A percentile compares a stretch with the other conserved stretches of the same genome.
These are phyloP conservation scores for Purpureocillium lavendulum DNA, from an alignment of 2,329 filamentous ascomycete genomes.

Conservation along the genomic window DNA sequence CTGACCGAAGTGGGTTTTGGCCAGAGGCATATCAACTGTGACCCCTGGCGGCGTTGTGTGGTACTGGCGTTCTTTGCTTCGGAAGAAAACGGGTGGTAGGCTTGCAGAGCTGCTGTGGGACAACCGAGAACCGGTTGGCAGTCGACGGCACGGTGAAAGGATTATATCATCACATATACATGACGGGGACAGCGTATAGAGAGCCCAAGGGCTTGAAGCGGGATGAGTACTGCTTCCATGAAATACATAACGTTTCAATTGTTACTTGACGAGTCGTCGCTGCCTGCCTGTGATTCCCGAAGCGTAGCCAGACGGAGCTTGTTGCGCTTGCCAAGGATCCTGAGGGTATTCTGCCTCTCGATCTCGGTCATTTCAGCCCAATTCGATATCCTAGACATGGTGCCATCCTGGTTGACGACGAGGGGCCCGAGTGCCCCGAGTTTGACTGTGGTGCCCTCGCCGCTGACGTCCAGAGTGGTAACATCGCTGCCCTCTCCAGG, in stretches of 20 bases:
- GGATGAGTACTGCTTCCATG: neutral
- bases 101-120: conserved; percentile 8
- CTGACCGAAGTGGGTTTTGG: neutral
- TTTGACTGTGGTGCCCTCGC: conserved; percentile 32
- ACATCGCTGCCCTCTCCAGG: conserved; percentile 13
- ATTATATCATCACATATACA: neutral
- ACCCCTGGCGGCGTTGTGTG: conserved; percentile 5
- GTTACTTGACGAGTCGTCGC: neutral
- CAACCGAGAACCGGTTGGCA: conserved; percentile 9
- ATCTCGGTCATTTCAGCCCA: conserved; percentile 64
- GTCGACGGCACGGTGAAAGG: conserved; percentile 1
- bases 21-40: too few relatives aligned
- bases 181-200: conserved; percentile 4
- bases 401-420: conserved; percentile 66
- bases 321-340: conserved; percentile 62
- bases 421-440: conserved; percentile 65
- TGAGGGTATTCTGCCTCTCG: conserved; percentile 58
- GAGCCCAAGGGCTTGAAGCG: neutral
- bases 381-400: conserved; percentile 62
- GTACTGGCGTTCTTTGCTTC: conserved; percentile 2
- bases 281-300: conserved; percentile 7
- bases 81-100: neutral
- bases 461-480: conserved; percentile 22
- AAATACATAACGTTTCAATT: neutral
- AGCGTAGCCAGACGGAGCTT: conserved; percentile 50